These are phyloP conservation scores for Sphagnurus paluster DNA, from an alignment of 1,284 basidiomycete genomes.

Conservation along the genomic window DNA sequence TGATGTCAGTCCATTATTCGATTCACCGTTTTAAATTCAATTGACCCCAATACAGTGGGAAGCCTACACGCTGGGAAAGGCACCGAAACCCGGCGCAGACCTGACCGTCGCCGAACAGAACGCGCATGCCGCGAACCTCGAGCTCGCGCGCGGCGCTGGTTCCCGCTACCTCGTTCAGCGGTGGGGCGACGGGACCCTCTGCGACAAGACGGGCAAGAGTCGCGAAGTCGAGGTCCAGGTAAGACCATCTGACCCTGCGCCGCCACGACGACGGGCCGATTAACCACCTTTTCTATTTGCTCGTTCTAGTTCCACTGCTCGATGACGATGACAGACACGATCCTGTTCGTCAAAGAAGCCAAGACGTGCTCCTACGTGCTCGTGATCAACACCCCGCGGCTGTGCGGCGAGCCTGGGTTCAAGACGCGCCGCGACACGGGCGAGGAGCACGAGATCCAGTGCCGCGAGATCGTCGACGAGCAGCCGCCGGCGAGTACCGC, in stretches of 20 bases:
- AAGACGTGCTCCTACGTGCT: constrained; percentile 90
- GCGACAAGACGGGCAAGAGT: constrained; percentile 85
- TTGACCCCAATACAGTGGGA: constrained; percentile 58
- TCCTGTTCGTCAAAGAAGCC: constrained; percentile 89
- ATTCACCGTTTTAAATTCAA: constrained; percentile 17
- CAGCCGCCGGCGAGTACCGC: constrained; percentile 18
- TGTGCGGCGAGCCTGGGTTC: constrained; percentile 91
- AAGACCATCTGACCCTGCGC: constrained; percentile 13
- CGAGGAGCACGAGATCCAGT: constrained; percentile 70
- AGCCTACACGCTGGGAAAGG: constrained; percentile 76
- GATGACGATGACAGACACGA: constrained; percentile 83
- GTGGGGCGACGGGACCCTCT: constrained; percentile 88
- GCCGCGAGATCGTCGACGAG: constrained; percentile 66
- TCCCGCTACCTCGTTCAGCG: constrained; percentile 90
- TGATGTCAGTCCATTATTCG: constrained; percentile 46
- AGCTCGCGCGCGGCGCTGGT: constrained; percentile 72
- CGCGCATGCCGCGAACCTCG: constrained; percentile 62
- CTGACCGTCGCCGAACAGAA: constrained; percentile 66
- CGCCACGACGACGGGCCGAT: constrained; percentile 3
- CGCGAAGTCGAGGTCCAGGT: constrained; percentile 94
- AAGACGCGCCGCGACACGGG: constrained; percentile 66
- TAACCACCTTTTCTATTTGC: constrained; percentile 4
- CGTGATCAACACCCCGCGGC: constrained; percentile 88
- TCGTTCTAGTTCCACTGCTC: constrained; percentile 84
- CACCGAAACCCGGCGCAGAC: constrained; percentile 67